These are phyloP conservation scores for Aechmea fasciata DNA, from an alignment of 176 grass and related monocot genomes.

Conservation along the genomic window DNA sequence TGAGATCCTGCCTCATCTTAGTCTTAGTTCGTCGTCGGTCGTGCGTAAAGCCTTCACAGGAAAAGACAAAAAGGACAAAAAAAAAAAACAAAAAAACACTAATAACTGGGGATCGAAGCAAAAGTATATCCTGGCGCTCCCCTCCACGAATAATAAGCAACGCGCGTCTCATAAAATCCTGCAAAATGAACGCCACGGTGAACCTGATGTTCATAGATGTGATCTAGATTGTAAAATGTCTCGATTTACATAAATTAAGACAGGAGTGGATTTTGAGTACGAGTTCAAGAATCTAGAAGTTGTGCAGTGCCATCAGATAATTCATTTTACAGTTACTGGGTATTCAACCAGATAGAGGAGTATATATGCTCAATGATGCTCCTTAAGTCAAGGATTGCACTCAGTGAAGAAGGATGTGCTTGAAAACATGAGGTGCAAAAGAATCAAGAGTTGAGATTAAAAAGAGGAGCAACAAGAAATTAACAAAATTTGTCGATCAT, in stretches of 20 bases:
- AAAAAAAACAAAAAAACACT: slow-evolving; percentile 13
- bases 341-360: no score
- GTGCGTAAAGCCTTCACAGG: no score
- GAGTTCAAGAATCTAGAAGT: not conserved
- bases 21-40: no score
- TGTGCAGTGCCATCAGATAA: not conserved
- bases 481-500: no score
- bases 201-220: not conserved
- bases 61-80: not conserved
- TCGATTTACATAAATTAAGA: no score
- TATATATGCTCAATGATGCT: no score
- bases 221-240: no score
- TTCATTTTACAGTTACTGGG: not conserved
- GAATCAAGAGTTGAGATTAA: no score
- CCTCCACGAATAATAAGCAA: slow-evolving; percentile 95
- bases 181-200: slow-evolving; percentile 5
- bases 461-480: no score
- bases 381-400: no score
- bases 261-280: not conserved
- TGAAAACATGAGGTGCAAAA: no score
- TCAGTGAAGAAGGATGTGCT: no score
- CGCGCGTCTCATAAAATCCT: slow-evolving; percentile 88
- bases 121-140: slow-evolving; percentile 78
- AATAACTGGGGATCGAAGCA: slow-evolving; percentile 82
- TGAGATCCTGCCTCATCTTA: not conserved